Evolutionary conservation across 2,329 filamentous ascomycete species (phyloP).

Genomic region (Mycosphaerella sp.): DNA sequence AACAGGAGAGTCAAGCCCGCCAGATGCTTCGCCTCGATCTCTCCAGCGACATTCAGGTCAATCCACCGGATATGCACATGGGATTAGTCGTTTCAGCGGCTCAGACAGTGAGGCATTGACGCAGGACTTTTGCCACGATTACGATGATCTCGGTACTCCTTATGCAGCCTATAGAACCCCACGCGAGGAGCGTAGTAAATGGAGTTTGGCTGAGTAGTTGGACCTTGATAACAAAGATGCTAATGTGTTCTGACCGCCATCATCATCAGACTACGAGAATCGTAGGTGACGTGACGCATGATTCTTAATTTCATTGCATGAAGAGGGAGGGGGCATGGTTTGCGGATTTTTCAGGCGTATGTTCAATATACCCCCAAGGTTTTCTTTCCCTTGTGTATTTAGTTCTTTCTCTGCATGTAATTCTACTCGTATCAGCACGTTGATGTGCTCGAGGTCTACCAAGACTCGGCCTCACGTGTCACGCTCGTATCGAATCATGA

Average conservation of each 20-base stretch:
- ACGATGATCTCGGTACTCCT: constrained; percentile 22
- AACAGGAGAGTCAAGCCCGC: constrained; percentile 21
- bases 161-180: constrained; percentile 29
- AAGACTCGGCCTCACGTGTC: too few relatives aligned
- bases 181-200: constrained; percentile 25
- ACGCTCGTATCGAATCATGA: too few relatives aligned
- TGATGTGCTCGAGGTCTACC: too few relatives aligned
- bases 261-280: neutral
- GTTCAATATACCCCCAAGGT: too few relatives aligned
- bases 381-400: too few relatives aligned
- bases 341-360: too few relatives aligned
- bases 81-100: constrained; percentile 26
- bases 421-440: too few relatives aligned
- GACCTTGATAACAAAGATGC: constrained; percentile 9
- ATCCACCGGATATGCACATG: constrained; percentile 1
- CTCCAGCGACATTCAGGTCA: constrained; percentile 15
- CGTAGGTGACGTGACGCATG: too few relatives aligned
- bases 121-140: constrained; percentile 5
- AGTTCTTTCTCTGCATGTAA: too few relatives aligned
- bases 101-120: constrained; percentile 23
- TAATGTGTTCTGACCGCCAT: constrained; percentile 24
- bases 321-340: too few relatives aligned
- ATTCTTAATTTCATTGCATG: too few relatives aligned
- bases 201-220: constrained; percentile 14
- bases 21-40: constrained; percentile 11